Base-by-base conservation (phyloP, 352 stramenopile genomes). In the Phytophthora pluvialis region DNA sequence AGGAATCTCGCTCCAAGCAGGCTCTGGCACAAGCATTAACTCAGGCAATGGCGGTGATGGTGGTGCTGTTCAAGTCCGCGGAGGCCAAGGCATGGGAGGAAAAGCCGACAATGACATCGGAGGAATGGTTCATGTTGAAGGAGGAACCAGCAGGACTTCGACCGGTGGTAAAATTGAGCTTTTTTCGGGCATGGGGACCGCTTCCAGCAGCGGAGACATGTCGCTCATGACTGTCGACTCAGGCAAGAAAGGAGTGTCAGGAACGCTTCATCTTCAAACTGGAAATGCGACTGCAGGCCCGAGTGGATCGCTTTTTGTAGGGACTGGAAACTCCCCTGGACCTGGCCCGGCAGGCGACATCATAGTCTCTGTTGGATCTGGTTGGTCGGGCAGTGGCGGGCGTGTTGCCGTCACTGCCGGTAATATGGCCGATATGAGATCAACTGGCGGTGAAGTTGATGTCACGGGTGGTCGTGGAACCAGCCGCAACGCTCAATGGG, bases 331-430 rank as follows among this genome's bases (percentile, higher is more conserved):
- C 29, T 75, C 86, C 9, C 3, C 50, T 59, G 85, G 77, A 39
- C 68, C 81, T 47, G 90, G 86, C 31, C 60, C 78, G 48, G 95
- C 91, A 35, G 91, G 94, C 12, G 75, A 84, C 44, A 88, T 98
- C 36, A 66, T 70, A 16, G 31, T 97, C 8, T 77, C 48, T 44
- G 88, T 96, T 64, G 96, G 96, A 10, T 80, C 73, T 39, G 91
- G 92, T n/a, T 82, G 90, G 44, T 85, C 87, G 42, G 86, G 80
- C 5, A 85, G 88, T 59, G 96, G 96, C 44, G 94, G 96, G 16
- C 78, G 84, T 53, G 75, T 98, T 38, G 58, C 58, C 6, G 36
- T 99, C 7, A 70, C 58, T 45, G 86, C 80, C 57, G 86, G 86
- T 18, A 76, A 92, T 47, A 86, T 86, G 39, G 67, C 26, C 16